A percentile compares a stretch with the other conserved stretches of the same genome.
These are phyloP conservation scores for Lachnellula arida DNA, from an alignment of 2,329 filamentous ascomycete species.

Conservation along the genomic window DNA sequence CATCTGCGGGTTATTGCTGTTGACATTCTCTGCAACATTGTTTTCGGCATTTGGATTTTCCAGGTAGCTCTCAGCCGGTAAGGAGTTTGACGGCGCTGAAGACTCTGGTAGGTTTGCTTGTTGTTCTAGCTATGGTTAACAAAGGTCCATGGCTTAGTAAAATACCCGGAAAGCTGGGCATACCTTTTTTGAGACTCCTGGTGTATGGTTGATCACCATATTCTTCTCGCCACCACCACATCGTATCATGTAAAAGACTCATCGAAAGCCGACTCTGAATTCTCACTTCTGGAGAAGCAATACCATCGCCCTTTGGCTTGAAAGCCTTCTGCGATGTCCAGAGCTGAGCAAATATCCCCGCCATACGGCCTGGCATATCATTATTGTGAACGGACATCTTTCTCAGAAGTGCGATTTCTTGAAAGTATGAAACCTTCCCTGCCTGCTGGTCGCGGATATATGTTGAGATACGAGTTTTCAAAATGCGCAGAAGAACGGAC, in stretches of 20 bases:
- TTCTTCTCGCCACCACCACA: conserved; percentile 13
- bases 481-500: conserved; percentile 6
- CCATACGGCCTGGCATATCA: conserved; percentile 12
- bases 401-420: conserved; percentile 6
- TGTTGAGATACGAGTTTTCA: conserved; percentile 7
- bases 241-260: conserved; percentile 13
- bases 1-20: not conserved
- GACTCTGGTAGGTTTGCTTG: not conserved
- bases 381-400: conserved; percentile 10
- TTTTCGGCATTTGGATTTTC: not conserved
- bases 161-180: not conserved
- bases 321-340: conserved; percentile 9
- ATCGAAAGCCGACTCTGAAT: conserved; percentile 11
- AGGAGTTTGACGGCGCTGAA: not conserved
- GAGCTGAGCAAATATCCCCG: conserved; percentile 10
- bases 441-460: conserved; percentile 4
- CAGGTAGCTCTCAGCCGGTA: not conserved
- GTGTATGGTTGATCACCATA: conserved; percentile 8
- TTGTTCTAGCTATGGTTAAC: not conserved
- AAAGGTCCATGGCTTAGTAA: not conserved
- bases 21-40: not conserved
- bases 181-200: conserved; percentile 1
- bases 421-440: conserved; percentile 7
- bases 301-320: not conserved
- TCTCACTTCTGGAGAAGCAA: conserved; percentile 3